Conservation (phyloP, 116 monocot genomes). For the Zostera marina region DNA sequence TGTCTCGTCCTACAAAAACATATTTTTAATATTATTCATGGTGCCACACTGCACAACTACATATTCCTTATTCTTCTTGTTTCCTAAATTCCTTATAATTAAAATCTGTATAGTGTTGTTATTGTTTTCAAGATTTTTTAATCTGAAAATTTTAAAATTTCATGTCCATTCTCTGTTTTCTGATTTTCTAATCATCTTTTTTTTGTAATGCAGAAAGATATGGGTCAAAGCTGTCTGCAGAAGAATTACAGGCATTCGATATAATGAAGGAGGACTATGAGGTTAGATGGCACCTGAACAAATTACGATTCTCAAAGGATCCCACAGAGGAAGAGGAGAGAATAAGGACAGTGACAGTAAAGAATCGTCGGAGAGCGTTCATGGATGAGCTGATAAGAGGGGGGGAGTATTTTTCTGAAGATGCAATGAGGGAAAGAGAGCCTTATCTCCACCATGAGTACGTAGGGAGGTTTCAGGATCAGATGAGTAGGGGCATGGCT, state of each 20-base stretch:
- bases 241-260: slow-evolving; percentile 60
- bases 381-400: slow-evolving; percentile 36
- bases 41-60: no score
- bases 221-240: slow-evolving; percentile 36
- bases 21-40: no score
- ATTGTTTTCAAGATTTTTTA: neutral
- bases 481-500: slow-evolving; percentile 38
- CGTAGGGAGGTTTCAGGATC: slow-evolving; percentile 78
- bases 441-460: slow-evolving; percentile 81
- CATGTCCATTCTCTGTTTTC: neutral
- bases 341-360: slow-evolving; percentile 24
- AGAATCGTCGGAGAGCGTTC: slow-evolving; percentile 64
- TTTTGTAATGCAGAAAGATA: slow-evolving; percentile 40
- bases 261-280: slow-evolving; percentile 41
- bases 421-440: slow-evolving; percentile 84
- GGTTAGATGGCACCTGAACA: slow-evolving; percentile 57
- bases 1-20: no score
- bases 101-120: neutral
- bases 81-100: neutral
- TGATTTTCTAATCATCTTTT: neutral
- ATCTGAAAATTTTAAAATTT: neutral
- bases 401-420: slow-evolving; percentile 90
- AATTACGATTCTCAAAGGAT: slow-evolving; percentile 17
- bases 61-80: neutral
- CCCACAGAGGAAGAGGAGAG: slow-evolving; percentile 24